These are phyloP conservation scores for Mediolabrus comicus DNA, from an alignment of 108 stramenopile species.

Conservation along the genomic window DNA sequence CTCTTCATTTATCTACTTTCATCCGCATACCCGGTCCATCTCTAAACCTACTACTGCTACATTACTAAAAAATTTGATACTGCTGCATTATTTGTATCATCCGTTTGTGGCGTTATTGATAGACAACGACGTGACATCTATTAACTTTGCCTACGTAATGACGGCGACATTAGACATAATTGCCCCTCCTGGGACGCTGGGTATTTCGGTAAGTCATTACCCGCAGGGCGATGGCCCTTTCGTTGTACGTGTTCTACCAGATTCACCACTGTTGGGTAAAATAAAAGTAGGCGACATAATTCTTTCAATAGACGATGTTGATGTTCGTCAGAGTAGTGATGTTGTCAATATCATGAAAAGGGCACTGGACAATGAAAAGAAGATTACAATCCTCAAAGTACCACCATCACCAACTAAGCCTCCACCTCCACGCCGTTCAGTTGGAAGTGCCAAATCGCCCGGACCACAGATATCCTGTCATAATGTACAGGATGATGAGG, in stretches of 20 bases:
- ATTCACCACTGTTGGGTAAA: neutral
- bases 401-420: neutral
- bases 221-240: neutral
- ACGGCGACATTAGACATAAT: neutral
- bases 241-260: neutral
- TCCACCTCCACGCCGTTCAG: neutral
- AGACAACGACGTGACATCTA: too few species aligned
- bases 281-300: neutral
- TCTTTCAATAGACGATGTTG: neutral
- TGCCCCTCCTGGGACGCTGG: neutral
- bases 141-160: too few species aligned
- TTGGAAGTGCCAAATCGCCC: neutral
- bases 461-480: neutral
- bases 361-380: neutral
- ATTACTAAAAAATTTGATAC: too few species aligned
- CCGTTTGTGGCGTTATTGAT: too few species aligned
- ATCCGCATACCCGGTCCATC: too few species aligned
- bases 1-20: too few species aligned
- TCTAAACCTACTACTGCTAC: too few species aligned
- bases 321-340: neutral
- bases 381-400: neutral
- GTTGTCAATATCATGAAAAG: neutral
- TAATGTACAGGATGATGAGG: neutral
- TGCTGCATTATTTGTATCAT: too few species aligned
- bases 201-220: neutral